Conservation (phyloP, 1,139 yeast genomes). For the Suhomyces choctaworum region DNA sequence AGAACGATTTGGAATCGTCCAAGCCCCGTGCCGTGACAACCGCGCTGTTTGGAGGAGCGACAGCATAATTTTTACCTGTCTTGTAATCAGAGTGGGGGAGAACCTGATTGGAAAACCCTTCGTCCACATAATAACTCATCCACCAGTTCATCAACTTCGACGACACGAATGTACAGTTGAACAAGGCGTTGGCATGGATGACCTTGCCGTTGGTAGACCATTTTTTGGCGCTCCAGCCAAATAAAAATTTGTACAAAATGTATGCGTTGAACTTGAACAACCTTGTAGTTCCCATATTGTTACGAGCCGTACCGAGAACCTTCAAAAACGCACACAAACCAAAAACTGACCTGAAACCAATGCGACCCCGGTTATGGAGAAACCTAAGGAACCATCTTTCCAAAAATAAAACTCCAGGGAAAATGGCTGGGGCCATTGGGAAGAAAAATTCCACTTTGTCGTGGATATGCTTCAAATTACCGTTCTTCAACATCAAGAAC, state of each 20-base stretch:
- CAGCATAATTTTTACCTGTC: constrained; percentile 27
- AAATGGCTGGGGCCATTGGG: constrained; percentile 88
- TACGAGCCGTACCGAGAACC: constrained; percentile 53
- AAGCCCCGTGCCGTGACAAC: constrained; percentile 6
- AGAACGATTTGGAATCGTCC: constrained; percentile 54
- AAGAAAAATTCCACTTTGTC: constrained; percentile 64
- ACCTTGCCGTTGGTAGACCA: constrained; percentile 65
- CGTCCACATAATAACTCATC: constrained; percentile 51
- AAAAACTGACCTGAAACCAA: constrained; percentile 48
- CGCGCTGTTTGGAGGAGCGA: constrained; percentile 11
- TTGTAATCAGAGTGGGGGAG: constrained; percentile 35
- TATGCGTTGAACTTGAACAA: constrained; percentile 67
- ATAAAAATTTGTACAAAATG: constrained; percentile 76
- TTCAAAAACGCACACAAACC: constrained; percentile 65
- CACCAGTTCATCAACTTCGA: constrained; percentile 89
- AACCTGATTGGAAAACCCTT: constrained; percentile 44
- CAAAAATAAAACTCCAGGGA: constrained; percentile 72
- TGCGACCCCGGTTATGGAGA: constrained; percentile 43
- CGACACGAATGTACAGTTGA: constrained; percentile 84
- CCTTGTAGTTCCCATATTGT: constrained; percentile 41
- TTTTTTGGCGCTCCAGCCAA: constrained; percentile 78
- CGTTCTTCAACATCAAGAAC: constrained; percentile 54
- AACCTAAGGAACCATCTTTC: constrained; percentile 58
- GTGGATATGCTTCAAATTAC: constrained; percentile 32
- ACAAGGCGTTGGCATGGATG: constrained; percentile 72